Conservation (phyloP, 192 early-diverging fungal species). For the Chytriomyces hyalinus region DNA sequence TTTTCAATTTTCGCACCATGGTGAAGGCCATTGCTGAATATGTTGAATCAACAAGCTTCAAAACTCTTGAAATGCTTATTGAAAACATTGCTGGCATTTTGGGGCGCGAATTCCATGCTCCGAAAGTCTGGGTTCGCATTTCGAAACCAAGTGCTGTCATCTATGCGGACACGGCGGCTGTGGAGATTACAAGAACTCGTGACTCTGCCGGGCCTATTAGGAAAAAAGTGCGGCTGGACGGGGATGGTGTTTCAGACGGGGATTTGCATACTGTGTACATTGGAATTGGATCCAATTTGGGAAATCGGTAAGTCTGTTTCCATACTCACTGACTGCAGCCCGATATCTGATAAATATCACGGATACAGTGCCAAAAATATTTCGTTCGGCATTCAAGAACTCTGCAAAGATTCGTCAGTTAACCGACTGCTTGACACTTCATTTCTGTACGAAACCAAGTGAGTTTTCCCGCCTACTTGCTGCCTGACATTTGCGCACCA, state of each 20-base stretch:
- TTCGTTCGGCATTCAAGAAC: conserved; percentile 65
- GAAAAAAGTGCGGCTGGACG: neutral
- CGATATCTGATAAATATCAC: neutral
- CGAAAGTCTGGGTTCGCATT: conserved; percentile 87
- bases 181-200: conserved; percentile 84
- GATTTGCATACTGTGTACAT: conserved; percentile 71
- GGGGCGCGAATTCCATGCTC: conserved; percentile 79
- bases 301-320: conserved; percentile 63
- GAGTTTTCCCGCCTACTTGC: neutral
- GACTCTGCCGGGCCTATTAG: conserved; percentile 31
- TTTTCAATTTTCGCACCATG: conserved; percentile 90
- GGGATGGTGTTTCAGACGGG: neutral
- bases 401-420: conserved; percentile 49
- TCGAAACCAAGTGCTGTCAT: conserved; percentile 94
- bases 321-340: neutral
- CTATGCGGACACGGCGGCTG: conserved; percentile 87
- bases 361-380: conserved; percentile 65
- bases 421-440: conserved; percentile 82
- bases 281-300: conserved; percentile 91
- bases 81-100: conserved; percentile 79
- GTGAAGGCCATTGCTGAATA: conserved; percentile 78
- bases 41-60: conserved; percentile 86
- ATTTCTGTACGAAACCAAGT: conserved; percentile 91
- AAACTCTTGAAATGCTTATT: conserved; percentile 95
- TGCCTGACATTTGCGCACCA: neutral